Conservation (phyloP, 805 yeast genomes). For the Maudiozyma bulderi region DNA sequence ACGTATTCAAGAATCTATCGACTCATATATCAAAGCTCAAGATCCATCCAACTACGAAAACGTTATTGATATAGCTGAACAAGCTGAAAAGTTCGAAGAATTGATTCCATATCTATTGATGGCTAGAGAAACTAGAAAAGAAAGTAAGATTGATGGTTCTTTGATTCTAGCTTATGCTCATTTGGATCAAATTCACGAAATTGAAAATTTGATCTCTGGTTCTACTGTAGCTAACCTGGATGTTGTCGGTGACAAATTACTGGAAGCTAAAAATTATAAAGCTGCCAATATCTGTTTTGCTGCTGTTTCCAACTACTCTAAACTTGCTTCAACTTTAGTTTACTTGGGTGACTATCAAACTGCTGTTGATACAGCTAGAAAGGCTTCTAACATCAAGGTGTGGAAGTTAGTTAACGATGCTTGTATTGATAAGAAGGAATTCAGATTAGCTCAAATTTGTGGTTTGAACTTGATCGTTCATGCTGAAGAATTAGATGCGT, state of each 20-base stretch:
- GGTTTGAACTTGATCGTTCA: slow-evolving; percentile 94
- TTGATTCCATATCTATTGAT: slow-evolving; percentile 73
- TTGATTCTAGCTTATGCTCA: slow-evolving; percentile 80
- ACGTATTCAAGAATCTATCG: slow-evolving; percentile 83
- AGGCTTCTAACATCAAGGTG: slow-evolving; percentile 84
- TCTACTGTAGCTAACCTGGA: slow-evolving; percentile 92
- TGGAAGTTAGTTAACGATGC: slow-evolving; percentile 98
- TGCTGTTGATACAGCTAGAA: slow-evolving; percentile 98
- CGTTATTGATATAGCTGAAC: slow-evolving; percentile 90
- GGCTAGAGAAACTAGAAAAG: slow-evolving; percentile 89
- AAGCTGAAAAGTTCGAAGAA: slow-evolving; percentile 94
- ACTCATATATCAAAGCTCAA: slow-evolving; percentile 82
- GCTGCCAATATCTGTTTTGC: slow-evolving; percentile 87
- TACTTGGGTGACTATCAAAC: slow-evolving; percentile 86
- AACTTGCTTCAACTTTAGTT: slow-evolving; percentile 92
- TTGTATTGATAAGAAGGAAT: slow-evolving; percentile 89
- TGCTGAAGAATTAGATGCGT: slow-evolving; percentile 91
- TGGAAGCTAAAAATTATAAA: slow-evolving; percentile 69
- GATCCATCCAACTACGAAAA: slow-evolving; percentile 85
- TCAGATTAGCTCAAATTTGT: slow-evolving; percentile 95
- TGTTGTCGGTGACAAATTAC: slow-evolving; percentile 82
- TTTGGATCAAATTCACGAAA: slow-evolving; percentile 62
- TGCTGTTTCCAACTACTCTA: slow-evolving; percentile 86
- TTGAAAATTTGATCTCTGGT: slow-evolving; percentile 73
- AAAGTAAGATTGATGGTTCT: slow-evolving; percentile 88